A percentile compares a stretch with the other conserved stretches of the same genome.
Conservation (phyloP, 2,329 filamentous ascomycete genomes). For the Rutstroemia sp. region DNA sequence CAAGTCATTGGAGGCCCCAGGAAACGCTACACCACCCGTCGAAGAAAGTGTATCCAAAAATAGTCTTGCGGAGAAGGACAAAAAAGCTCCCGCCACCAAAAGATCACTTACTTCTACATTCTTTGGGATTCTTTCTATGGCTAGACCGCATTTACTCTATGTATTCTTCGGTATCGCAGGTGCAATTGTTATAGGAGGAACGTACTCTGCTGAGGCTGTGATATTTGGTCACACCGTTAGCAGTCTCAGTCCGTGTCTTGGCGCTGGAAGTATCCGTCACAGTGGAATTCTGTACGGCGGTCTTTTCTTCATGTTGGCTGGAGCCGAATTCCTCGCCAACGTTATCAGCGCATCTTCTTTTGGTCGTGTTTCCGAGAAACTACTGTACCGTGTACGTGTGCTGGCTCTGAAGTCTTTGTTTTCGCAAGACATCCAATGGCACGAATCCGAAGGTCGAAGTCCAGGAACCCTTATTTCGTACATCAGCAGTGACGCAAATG, state of each 20-base stretch:
- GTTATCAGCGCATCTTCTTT: slow-evolving; percentile 46
- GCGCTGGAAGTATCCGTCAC: slow-evolving; percentile 17
- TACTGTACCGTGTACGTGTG: slow-evolving; percentile 54
- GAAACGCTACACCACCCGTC: neutral
- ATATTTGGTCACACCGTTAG: slow-evolving; percentile 46
- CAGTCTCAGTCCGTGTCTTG: slow-evolving; percentile 41
- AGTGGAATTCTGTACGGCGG: slow-evolving; percentile 33
- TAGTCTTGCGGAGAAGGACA: neutral
- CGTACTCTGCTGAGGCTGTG: slow-evolving; percentile 46
- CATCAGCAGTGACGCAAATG: slow-evolving; percentile 62
- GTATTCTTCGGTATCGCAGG: neutral
- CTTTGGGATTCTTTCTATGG: slow-evolving; percentile 1
- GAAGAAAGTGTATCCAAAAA: neutral
- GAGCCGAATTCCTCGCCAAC: slow-evolving; percentile 55
- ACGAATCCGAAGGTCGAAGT: slow-evolving; percentile 56
- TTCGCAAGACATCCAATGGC: slow-evolving; percentile 62
- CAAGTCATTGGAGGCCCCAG: neutral
- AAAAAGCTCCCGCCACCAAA: neutral
- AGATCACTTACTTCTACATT: neutral
- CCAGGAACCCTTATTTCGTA: slow-evolving; percentile 56
- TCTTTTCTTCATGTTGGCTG: slow-evolving; percentile 42
- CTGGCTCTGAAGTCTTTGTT: slow-evolving; percentile 48
- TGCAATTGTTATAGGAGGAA: slow-evolving; percentile 45
- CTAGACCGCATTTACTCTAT: slow-evolving; percentile 1
- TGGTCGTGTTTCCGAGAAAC: slow-evolving; percentile 53